Percentiles rank a stretch among this genome's conserved stretches.
Conservation (phyloP, 805 yeast genomes). For the Metschnikowia proteae region DNA sequence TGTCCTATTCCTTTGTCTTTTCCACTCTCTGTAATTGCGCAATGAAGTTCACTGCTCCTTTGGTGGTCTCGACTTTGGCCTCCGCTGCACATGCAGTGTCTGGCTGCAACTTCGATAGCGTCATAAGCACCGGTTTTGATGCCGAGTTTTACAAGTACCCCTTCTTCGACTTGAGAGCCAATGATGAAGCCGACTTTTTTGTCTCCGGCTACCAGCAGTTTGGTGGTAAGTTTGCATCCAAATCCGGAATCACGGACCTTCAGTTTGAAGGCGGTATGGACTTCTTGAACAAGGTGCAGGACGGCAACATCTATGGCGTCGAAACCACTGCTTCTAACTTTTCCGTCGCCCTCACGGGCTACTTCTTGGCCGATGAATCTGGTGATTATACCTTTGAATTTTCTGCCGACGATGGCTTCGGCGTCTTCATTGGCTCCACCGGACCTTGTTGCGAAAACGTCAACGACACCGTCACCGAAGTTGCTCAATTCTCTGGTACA, state of each 20-base stretch:
- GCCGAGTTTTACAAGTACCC: conserved; percentile 5
- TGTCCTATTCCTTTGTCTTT: background rate
- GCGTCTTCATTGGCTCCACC: conserved; percentile 3
- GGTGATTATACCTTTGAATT: conserved; percentile 4
- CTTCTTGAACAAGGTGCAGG: background rate
- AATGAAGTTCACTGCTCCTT: background rate
- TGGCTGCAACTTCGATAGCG: conserved; percentile 1
- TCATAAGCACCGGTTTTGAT: conserved; percentile 3
- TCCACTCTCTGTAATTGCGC: too few relatives aligned
- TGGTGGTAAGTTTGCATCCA: background rate
- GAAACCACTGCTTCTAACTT: conserved; percentile 1
- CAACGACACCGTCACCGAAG: conserved; percentile 3
- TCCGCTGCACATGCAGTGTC: conserved; percentile 4
- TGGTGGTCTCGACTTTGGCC: conserved; percentile 1
- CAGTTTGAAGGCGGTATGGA: background rate
- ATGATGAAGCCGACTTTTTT: background rate
- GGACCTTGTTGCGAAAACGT: conserved; percentile 3
- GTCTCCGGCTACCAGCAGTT: conserved; percentile 1
- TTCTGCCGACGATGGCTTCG: conserved; percentile 4
- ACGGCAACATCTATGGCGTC: background rate
- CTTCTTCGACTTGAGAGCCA: background rate
- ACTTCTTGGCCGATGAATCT: background rate
- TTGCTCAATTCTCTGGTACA: conserved; percentile 4
- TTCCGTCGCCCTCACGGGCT: conserved; percentile 3
- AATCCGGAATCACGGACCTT: background rate